Base-by-base conservation (phyloP, 331 rosid genomes). In the Spiraea crenata region DNA sequence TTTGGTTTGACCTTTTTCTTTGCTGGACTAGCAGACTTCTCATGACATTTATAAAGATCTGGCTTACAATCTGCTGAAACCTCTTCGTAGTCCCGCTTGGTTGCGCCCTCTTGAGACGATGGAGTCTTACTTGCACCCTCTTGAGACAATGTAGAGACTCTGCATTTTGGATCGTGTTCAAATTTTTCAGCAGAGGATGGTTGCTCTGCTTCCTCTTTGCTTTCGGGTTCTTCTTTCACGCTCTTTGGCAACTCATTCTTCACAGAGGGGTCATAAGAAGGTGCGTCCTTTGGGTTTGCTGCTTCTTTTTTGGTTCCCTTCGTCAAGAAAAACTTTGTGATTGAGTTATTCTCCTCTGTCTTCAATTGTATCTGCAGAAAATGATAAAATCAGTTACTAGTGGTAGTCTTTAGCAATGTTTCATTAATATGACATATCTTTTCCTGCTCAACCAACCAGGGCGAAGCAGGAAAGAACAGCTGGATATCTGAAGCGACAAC, bases 281-380 rank as follows among this genome's bases (percentile, higher is more conserved):
- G 42, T 75, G 67, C 70, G 76, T 59, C 74, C 62, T 70, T 83
- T 35, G 80, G 72, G 56, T 75, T 75, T 73, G 59, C 39, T 74
- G 72, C 87, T 82, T 88, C 86, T 61, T 65, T 74, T 79, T 79
- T 82, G 45, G 48, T 63, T 47, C 77, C 84, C 75, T 82, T 88
- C 39, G 70, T 68, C 7, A 85, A 75, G 76, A 93, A 90, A 79
- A 93, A 93, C 66, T 70, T 82, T 5, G 96, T 85, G 72, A 90
- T 90, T 38, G 85, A 75, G 51, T 71, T 82, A 68, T 76, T 82
- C 66, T 85, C 76, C 76, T 84, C 85, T 4, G 84, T 51, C 82
- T 88, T 88, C 47, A 87, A 58, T 52, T 87, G 82, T 74, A 90
- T 85, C 98, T 93, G 88, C 74, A 63, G 71, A 73, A 74, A 62